Evolutionary conservation across 345 rosid species (phyloP).

Genomic region (Dipteronia sinensis): DNA sequence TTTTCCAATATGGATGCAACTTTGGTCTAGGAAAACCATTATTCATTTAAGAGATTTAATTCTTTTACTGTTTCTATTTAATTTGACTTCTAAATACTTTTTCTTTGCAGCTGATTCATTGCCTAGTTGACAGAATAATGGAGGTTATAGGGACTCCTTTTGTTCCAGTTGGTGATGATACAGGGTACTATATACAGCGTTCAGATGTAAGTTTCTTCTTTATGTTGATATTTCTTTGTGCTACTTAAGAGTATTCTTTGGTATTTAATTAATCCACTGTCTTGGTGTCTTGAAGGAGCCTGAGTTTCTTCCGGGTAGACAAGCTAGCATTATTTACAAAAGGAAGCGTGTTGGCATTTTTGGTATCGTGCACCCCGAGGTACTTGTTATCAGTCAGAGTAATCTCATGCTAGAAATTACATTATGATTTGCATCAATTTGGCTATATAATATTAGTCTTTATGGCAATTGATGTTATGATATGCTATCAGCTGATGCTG

Average conservation of each 20-base stretch:
- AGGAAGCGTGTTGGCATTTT: slow-evolving; percentile 73
- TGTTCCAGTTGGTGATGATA: slow-evolving; percentile 49
- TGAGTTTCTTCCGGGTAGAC: slow-evolving; percentile 77
- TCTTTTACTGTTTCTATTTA: background rate
- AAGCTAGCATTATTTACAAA: slow-evolving; percentile 77
- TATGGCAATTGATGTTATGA: too few species aligned
- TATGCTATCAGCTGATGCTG: background rate
- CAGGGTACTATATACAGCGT: slow-evolving; percentile 61
- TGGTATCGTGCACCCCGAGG: slow-evolving; percentile 93
- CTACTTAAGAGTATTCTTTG: background rate
- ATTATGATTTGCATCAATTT: background rate
- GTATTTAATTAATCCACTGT: background rate
- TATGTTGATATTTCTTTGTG: slow-evolving; percentile 1
- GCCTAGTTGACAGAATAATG: slow-evolving; percentile 88
- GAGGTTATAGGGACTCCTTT: slow-evolving; percentile 78
- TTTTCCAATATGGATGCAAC: too few species aligned
- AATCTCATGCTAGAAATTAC: background rate
- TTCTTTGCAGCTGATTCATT: slow-evolving; percentile 74
- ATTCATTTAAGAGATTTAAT: background rate
- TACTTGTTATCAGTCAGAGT: slow-evolving; percentile 20
- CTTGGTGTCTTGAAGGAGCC: slow-evolving; percentile 56
- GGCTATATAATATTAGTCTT: background rate
- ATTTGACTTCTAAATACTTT: background rate
- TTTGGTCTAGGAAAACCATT: background rate
- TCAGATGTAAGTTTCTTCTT: slow-evolving; percentile 60